Base-by-base conservation (phyloP, 1,139 yeast species). In the Pichia sp. region DNA sequence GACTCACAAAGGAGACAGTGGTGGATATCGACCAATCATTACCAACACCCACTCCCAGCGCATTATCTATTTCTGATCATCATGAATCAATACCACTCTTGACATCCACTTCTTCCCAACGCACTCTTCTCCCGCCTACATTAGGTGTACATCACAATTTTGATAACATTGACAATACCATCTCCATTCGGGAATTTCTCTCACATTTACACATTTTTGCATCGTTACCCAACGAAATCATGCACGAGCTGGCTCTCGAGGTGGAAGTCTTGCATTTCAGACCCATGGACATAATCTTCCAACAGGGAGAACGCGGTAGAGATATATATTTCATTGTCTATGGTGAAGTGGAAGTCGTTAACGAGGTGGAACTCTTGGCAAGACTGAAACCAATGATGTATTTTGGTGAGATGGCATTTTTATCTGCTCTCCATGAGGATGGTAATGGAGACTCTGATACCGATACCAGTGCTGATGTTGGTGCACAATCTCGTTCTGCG, bases 321-420 rank as follows among this genome's bases (percentile, higher is more conserved):
- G 84, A 79, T 47, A 74, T 82, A 22, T 81, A 68, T 53, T 78
- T 81, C 48, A 68, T 82, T 22, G 71, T 76, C 12, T 66, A 64
- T 43, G 93, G 93, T 6, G 79, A 74, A 46, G 84, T 80, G 2
- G 88, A 81, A 52, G 84, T 80, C 0, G 46, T 80, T 5, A 77
- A 74, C 44, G 47, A 52, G 16, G 39, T 67, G 37, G 60, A 59
- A 19, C 61, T 69, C 2, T 56, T 76, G 29, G 87, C 84, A 2
- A 66, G 83, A 41, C 59, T 81, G 27, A 68, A 73, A 3, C 59
- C 72, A 9, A 86, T 84, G 9, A 69, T 76, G 29, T 80, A 77
- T 55, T 79, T 82, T 59, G 93, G 93, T 19, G 91, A 81, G 54
- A 75, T 80, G 77, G 73, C 85, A 1, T 80, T 80, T 49, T 58